Percentiles rank a stretch among this genome's conserved stretches.
Conservation (phyloP, 192 early-diverging fungal species). For the Coemansia sp. region DNA sequence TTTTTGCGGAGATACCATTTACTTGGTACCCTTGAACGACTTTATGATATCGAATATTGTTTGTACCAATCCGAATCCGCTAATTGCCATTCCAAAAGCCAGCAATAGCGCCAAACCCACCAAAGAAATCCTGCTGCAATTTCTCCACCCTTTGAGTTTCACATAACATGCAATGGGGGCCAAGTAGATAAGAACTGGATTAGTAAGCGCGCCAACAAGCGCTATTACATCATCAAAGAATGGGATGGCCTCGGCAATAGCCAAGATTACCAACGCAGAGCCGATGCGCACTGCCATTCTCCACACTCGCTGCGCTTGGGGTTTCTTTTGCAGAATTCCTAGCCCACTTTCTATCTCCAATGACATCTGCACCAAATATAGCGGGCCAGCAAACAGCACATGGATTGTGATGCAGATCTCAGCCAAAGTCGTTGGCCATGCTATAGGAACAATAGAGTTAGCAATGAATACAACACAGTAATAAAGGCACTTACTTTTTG, state of each 20-base stretch:
- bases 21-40: conserved; percentile 24
- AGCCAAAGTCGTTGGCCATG: conserved; percentile 58
- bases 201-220: conserved; percentile 69
- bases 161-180: conserved; percentile 71
- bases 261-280: conserved; percentile 54
- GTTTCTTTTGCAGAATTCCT: conserved; percentile 56
- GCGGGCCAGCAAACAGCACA: conserved; percentile 71
- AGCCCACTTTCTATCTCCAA: conserved; percentile 53
- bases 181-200: conserved; percentile 67
- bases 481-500: conserved; percentile 53
- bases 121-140: conserved; percentile 26
- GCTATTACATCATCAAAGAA: conserved; percentile 75
- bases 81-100: conserved; percentile 55
- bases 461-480: too few species aligned
- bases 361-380: conserved; percentile 67
- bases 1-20: too few species aligned
- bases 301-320: conserved; percentile 50
- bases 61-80: conserved; percentile 63
- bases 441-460: too few species aligned
- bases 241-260: conserved; percentile 63
- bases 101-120: conserved; percentile 42
- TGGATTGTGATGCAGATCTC: conserved; percentile 69
- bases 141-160: conserved; percentile 62
- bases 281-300: conserved; percentile 53
- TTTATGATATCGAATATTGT: conserved; percentile 58